A percentile compares a stretch with the other conserved stretches of the same genome.
Evolutionary conservation across 2,329 filamentous ascomycete genomes (phyloP).

Genomic region (Teratosphaeria destructans): DNA sequence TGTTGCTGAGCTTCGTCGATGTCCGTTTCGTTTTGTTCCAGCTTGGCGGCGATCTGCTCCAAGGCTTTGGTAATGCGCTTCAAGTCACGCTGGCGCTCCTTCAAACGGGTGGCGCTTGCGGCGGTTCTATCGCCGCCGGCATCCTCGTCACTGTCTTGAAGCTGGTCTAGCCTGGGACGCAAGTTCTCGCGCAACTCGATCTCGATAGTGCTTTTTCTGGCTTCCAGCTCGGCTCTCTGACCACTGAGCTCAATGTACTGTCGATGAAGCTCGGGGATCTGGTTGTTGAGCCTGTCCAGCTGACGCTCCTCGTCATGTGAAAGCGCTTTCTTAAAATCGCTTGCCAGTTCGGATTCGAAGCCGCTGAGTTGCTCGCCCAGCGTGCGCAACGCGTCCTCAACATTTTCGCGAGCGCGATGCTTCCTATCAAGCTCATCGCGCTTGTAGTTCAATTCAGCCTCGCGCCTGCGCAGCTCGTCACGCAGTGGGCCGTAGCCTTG

Average conservation of each 20-base stretch:
- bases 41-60: conserved; percentile 52
- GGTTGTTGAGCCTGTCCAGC: conserved; percentile 58
- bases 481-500: conserved; percentile 71
- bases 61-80: conserved; percentile 63
- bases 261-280: conserved; percentile 63
- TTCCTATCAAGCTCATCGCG: conserved; percentile 65
- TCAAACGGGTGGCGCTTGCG: conserved; percentile 52
- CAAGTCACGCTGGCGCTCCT: conserved; percentile 70
- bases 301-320: conserved; percentile 71
- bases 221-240: conserved; percentile 66
- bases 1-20: conserved; percentile 51
- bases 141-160: conserved; percentile 67
- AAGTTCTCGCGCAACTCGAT: conserved; percentile 83
- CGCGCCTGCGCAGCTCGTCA: conserved; percentile 65
- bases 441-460: conserved; percentile 62
- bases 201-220: conserved; percentile 72
- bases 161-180: conserved; percentile 73
- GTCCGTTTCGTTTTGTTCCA: conserved; percentile 63
- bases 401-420: conserved; percentile 51
- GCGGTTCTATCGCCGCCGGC: conserved; percentile 40
- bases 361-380: conserved; percentile 65
- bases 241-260: conserved; percentile 67
- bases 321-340: conserved; percentile 87
- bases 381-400: conserved; percentile 48
- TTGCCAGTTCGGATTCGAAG: conserved; percentile 69